Evolutionary conservation across 306 rosid species (phyloP), one percentile per base, ranked within the genome.

Genomic region (Pyrus bretschneideri): DNA sequence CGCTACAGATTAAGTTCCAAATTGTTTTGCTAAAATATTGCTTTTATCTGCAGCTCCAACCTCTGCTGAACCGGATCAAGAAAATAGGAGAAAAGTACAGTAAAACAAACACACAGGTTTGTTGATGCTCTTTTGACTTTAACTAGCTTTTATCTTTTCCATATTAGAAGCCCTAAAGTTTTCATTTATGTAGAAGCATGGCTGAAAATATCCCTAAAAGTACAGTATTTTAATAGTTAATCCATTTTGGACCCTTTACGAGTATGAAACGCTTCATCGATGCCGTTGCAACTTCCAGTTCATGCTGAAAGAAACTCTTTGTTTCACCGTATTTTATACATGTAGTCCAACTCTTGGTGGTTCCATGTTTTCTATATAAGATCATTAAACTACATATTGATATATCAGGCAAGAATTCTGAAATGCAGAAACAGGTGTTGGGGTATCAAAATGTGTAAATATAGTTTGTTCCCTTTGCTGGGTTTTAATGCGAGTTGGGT

Each of bases 41-140:
- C 29, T 70, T 38, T 82, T 21, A 67, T 74, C 61, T 87, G 89
- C 93, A 95, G 97, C 92, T 95, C 78, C 92, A 88, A 87, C 97
- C 99, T 73, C 75, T 95, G 78, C 85, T 92, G 73, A 92, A 81
- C 81, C 85, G 81, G 81, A 87, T 95, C 54, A 27, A 70, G 10
- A 91, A 83, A 67, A 85, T 92, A 15, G 99, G 97, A 76, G 86
- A 80, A 23, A 88, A 83, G 81, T 86, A 87, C 86, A 52, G 80
- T 30, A 89, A 84, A 86, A 82, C 91, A 58, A 66, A 85, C 58
- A 88, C 99, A 67, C 97, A 95, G 97, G 98, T 92, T 44, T 74
- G 57, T 67, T 42, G 73, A 49, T 35, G 45, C 68, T 76, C 81
- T 52, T 78, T 46, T 12, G 35, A 13, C 14, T 46, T 46, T 62